These are phyloP conservation scores for Priceomyces medius DNA, from an alignment of 805 yeast genomes.

Conservation along the genomic window DNA sequence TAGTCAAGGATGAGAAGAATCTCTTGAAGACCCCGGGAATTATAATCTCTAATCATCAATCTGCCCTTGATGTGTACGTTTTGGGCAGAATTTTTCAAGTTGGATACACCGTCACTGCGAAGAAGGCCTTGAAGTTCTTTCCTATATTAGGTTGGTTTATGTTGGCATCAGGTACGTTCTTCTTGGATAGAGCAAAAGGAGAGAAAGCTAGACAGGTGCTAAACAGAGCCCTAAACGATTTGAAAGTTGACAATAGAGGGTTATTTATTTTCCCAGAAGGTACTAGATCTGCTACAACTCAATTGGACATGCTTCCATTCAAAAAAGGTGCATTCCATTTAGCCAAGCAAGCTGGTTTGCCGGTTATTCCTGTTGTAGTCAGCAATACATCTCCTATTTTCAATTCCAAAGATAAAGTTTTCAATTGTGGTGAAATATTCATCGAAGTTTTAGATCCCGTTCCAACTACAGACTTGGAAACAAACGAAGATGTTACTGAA, in stretches of 20 bases:
- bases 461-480: conserved; percentile 59
- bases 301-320: conserved; percentile 76
- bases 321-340: conserved; percentile 98
- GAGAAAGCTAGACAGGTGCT: conserved; percentile 74
- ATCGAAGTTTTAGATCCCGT: conserved; percentile 83
- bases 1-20: conserved; percentile 63
- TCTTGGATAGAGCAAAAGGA: conserved; percentile 79
- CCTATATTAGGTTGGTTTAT: conserved; percentile 98
- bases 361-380: conserved; percentile 84
- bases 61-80: conserved; percentile 78
- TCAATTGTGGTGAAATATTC: conserved; percentile 72
- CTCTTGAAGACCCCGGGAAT: conserved; percentile 67
- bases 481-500: conserved; percentile 66
- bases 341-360: conserved; percentile 89
- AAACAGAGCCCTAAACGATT: conserved; percentile 60
- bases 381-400: conserved; percentile 79
- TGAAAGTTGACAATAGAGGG: conserved; percentile 66
- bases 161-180: conserved; percentile 86
- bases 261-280: conserved; percentile 97
- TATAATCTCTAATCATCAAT: conserved; percentile 85
- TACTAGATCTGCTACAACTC: conserved; percentile 77
- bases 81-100: conserved; percentile 84
- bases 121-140: conserved; percentile 73
- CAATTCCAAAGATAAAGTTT: conserved; percentile 58
- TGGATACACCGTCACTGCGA: conserved; percentile 90